phyloP scores from a whole-genome alignment of 345 rosid species.

The Trapa bicornis region DNA sequence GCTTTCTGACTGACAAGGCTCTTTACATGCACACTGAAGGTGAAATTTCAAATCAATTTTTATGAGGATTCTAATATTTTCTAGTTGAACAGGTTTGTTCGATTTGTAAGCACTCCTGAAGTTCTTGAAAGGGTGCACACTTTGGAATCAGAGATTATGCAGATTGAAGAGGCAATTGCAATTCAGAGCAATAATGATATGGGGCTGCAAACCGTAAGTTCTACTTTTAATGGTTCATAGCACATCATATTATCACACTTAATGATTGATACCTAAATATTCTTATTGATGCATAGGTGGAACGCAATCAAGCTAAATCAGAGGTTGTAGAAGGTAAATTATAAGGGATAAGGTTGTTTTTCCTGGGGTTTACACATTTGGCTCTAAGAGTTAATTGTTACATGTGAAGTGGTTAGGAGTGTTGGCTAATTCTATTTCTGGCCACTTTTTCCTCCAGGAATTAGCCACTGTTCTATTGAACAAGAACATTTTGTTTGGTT shows the following conservation, averaged over 20 bases:
- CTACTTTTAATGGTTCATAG: not conserved
- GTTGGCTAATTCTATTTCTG: not conserved
- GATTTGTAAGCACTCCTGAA: slow-evolving; percentile 94
- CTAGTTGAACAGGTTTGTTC: slow-evolving; percentile 68
- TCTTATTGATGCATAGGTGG: slow-evolving; percentile 33
- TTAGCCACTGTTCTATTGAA: not conserved
- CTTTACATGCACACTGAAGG: not conserved
- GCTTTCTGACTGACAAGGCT: not conserved
- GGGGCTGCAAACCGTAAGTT: slow-evolving; percentile 46
- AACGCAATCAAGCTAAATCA: slow-evolving; percentile 34
- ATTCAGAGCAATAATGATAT: slow-evolving; percentile 55
- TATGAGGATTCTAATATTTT: slow-evolving; percentile 1
- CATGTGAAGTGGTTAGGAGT: not conserved
- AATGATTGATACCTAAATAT: not conserved
- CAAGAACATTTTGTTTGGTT: not conserved
- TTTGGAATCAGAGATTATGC: slow-evolving; percentile 83
- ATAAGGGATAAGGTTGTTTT: not conserved
- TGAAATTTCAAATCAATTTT: not conserved
- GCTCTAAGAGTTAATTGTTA: not conserved
- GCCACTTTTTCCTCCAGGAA: not conserved
- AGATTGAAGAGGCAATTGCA: slow-evolving; percentile 80
- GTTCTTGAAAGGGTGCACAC: slow-evolving; percentile 65
- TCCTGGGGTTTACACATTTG: slow-evolving; percentile 1
- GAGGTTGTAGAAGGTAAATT: slow-evolving; percentile 54
- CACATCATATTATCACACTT: not conserved